These are phyloP conservation scores for Sphagnum contortum DNA, from an alignment of 225 moss, liverwort and hornwort species.

Conservation along the genomic window DNA sequence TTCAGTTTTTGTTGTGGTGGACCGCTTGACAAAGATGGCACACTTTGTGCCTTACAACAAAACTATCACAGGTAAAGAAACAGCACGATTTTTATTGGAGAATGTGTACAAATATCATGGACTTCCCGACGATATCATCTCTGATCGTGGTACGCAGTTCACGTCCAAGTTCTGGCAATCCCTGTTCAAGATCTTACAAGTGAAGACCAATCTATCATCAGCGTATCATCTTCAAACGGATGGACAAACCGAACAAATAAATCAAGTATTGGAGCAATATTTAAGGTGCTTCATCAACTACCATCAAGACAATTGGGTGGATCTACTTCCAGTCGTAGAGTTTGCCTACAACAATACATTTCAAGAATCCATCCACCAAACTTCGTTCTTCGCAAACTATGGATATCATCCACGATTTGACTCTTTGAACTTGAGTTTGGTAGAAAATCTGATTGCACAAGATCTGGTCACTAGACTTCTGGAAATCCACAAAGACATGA, in stretches of 20 bases:
- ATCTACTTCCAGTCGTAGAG: conserved; percentile 3
- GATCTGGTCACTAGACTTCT: not conserved
- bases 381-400: conserved; percentile 9
- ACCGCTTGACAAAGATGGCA: conserved; percentile 3
- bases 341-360: conserved; percentile 6
- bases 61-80: conserved; percentile 1
- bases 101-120: conserved; percentile 5
- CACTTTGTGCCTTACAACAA: not conserved
- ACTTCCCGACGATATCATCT: conserved; percentile 4
- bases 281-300: conserved; percentile 1
- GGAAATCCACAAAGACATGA: conserved; percentile 1
- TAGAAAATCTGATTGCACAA: not conserved
- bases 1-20: conserved; percentile 3
- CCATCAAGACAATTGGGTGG: conserved; percentile 7
- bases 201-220: not conserved
- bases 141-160: not conserved
- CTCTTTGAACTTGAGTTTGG: not conserved
- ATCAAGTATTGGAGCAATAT: conserved; percentile 6
- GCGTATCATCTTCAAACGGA: conserved; percentile 4
- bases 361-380: conserved; percentile 6
- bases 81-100: not conserved
- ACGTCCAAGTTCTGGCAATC: conserved; percentile 4
- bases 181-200: not conserved
- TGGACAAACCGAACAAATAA: conserved; percentile 4
- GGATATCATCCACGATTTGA: conserved; percentile 5